phyloP scores from a whole-genome alignment of 2,329 filamentous ascomycete species.

The Colletotrichum destructivum region DNA sequence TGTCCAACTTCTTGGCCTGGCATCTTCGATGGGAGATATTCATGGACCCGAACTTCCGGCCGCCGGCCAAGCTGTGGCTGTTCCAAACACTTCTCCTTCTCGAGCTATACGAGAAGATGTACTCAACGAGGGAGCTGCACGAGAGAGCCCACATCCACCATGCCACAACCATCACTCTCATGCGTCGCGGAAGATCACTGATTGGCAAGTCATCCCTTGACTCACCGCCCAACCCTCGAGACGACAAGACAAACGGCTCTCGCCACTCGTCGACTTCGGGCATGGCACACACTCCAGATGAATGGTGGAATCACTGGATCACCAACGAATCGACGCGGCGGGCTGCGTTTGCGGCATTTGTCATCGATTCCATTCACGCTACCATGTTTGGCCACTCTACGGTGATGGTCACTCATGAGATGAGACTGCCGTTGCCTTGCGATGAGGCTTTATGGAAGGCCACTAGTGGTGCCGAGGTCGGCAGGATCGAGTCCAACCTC shows the following conservation, averaged over 20 bases:
- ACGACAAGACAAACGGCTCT: conserved; percentile 70
- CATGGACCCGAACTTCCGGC: conserved; percentile 89
- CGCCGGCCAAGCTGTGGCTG: conserved; percentile 95
- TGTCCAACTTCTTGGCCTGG: conserved; percentile 93
- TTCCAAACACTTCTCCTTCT: conserved; percentile 92
- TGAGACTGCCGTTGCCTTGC: conserved; percentile 91
- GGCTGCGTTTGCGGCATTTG: conserved; percentile 93
- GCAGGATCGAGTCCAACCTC: conserved; percentile 84
- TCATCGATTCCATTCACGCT: conserved; percentile 95
- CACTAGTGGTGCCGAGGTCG: conserved; percentile 88
- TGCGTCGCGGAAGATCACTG: conserved; percentile 92
- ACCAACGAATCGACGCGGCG: conserved; percentile 91
- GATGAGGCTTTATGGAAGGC: conserved; percentile 95
- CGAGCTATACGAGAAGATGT: conserved; percentile 98
- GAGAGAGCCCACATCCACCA: conserved; percentile 97
- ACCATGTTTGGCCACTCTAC: conserved; percentile 99
- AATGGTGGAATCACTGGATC: conserved; percentile 98
- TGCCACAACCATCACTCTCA: conserved; percentile 93
- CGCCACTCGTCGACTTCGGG: conserved; percentile 75
- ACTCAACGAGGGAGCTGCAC: conserved; percentile 90
- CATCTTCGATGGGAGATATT: conserved; percentile 97
- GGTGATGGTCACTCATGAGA: conserved; percentile 97
- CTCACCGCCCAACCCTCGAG: conserved; percentile 82
- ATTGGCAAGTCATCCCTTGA: conserved; percentile 89
- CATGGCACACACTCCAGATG: conserved; percentile 79